A percentile compares a stretch with the other conserved stretches of the same genome.
Evolutionary conservation across 2,329 filamentous ascomycete species (phyloP).

Genomic region (Fusarium bulbicola): DNA sequence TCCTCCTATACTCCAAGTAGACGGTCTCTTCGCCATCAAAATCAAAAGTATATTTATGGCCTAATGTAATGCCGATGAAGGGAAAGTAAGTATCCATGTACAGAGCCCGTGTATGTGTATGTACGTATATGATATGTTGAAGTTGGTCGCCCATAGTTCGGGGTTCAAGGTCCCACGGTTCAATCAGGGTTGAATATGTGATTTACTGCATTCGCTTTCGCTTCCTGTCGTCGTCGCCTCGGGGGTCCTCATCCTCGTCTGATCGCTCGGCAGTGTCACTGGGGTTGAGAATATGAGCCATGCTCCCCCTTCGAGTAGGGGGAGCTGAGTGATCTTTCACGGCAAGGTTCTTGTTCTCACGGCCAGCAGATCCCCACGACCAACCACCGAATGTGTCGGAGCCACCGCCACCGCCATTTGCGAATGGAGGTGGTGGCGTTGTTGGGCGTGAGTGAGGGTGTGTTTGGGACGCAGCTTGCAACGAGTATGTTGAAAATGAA

Average conservation of each 20-base stretch:
- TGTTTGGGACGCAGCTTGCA: constrained; percentile 54
- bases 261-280: constrained; percentile 65
- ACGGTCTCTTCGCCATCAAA: constrained; percentile 14
- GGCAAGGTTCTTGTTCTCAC: constrained; percentile 60
- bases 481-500: constrained; percentile 64
- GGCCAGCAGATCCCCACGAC: constrained; percentile 64
- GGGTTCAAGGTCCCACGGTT: neutral
- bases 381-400: constrained; percentile 62
- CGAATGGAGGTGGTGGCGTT: constrained; percentile 61
- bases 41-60: constrained; percentile 17
- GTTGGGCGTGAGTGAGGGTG: constrained; percentile 63
- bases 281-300: constrained; percentile 71
- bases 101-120: constrained; percentile 23
- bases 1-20: constrained; percentile 32
- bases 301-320: constrained; percentile 66
- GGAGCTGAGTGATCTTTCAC: constrained; percentile 66
- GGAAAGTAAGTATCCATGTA: constrained; percentile 11
- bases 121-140: constrained; percentile 5
- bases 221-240: constrained; percentile 68
- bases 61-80: constrained; percentile 12
- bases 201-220: constrained; percentile 67
- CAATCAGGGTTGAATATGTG: constrained; percentile 46
- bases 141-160: neutral
- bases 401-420: constrained; percentile 53
- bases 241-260: constrained; percentile 64